These are phyloP conservation scores for Ailanthus altissimus DNA, from an alignment of 345 rosid species.

Conservation along the genomic window DNA sequence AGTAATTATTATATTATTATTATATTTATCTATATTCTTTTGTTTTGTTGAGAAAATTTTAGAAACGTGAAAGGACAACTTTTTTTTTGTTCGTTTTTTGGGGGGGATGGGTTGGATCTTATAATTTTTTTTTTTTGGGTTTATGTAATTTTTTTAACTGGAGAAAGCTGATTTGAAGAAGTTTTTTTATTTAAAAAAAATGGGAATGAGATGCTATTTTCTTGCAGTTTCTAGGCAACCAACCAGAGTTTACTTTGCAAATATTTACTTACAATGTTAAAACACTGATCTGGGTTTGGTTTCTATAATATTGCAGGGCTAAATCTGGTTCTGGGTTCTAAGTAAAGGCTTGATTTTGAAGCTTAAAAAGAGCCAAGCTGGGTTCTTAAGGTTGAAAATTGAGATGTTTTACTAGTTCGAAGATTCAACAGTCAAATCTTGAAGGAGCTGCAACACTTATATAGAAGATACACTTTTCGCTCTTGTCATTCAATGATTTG, in stretches of 20 bases:
- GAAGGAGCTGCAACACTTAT: not conserved
- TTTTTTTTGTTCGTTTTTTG: not conserved
- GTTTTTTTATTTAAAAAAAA: not conserved
- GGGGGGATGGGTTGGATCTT: slow-evolving; percentile 19
- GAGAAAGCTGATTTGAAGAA: not conserved
- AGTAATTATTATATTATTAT: not conserved
- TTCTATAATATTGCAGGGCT: slow-evolving; percentile 27
- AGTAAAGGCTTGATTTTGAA: slow-evolving; percentile 26
- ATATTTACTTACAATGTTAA: not conserved
- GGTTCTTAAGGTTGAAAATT: slow-evolving; percentile 22
- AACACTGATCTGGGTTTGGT: slow-evolving; percentile 13
- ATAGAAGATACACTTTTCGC: not conserved
- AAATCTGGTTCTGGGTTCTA: not conserved
- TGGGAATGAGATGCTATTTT: slow-evolving; percentile 6
- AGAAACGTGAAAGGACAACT: not conserved
- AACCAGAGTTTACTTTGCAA: slow-evolving; percentile 1
- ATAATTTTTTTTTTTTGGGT: not conserved
- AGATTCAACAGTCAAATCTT: slow-evolving; percentile 30
- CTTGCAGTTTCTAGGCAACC: slow-evolving; percentile 25
- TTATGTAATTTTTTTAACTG: not conserved
- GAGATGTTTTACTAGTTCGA: slow-evolving; percentile 2
- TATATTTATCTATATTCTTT: not conserved
- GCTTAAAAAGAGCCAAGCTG: not conserved
- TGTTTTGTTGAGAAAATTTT: slow-evolving; percentile 18
- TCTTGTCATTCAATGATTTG: slow-evolving; percentile 13